Evolutionary conservation across 305 asterid species (phyloP), one percentile per base, ranked within the genome.

Genomic region (Rubia balearica): DNA sequence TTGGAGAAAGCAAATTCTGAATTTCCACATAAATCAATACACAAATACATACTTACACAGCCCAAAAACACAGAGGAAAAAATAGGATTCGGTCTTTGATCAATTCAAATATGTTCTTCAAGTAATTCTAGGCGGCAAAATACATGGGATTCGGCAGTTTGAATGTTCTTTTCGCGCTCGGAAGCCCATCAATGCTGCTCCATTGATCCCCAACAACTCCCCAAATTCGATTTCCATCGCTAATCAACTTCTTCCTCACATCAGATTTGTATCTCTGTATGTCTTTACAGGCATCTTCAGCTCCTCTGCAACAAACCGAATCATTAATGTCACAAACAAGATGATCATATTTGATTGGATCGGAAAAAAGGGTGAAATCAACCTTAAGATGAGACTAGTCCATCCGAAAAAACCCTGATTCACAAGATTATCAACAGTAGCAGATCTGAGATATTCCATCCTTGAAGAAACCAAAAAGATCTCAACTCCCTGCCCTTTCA

Each of bases 131-230:
- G 61, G 92, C 90, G 56, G 75, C 83, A 71, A 80, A 86, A 71
- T 89, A 90, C 65, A 91, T 71, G 43, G 91, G 87, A 71, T 87
- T 91, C 13, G 97, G 95, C 24, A 91, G 86, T 73, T 89, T 89
- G 76, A 87, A 90, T 68, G 86, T 53, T 80, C 95, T 86, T 69
- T 75, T 81, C 8, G 87, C 80, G 53, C 72, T 72, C n/a, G 97
- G 95, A 49, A 73, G 80, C 9, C 96, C 95, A 5, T 71, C 81
- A 63, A 89, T 78, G 78, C 92, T 89, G 76, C 97, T 89, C 96
- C 92, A 90, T 62, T 90, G 96, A 61, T 82, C 87, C 42, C 96
- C 96, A 67, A 85, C 68, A 3, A 79, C 72, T 9, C 79, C 79
- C 79, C 75, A 75, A 19, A 75, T 57, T 24, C 61, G 46, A 61